Conservation (phyloP, 331 rosid species). For the Phaseolus coccineus region DNA sequence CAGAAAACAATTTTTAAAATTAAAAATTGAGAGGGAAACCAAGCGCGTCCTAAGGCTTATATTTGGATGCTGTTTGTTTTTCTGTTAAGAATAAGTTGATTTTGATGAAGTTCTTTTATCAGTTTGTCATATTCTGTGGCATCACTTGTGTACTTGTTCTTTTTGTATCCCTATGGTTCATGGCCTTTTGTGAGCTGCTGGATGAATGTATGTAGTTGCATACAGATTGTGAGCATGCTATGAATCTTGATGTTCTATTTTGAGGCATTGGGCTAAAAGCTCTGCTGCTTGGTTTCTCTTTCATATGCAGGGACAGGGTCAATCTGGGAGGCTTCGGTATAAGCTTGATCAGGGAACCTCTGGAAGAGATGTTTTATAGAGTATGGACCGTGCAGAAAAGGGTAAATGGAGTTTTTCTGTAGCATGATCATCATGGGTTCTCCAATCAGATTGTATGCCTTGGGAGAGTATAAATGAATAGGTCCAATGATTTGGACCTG, state of each 20-base stretch:
- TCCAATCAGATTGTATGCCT: conserved; percentile 48
- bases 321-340: conserved; percentile 47
- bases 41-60: neutral
- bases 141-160: conserved; percentile 10
- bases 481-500: conserved; percentile 48
- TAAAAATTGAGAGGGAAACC: neutral
- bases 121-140: neutral
- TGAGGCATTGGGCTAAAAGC: conserved; percentile 33
- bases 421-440: conserved; percentile 47
- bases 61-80: conserved; percentile 19
- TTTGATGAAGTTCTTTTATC: neutral
- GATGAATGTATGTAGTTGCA: conserved; percentile 23
- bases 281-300: conserved; percentile 15
- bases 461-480: conserved; percentile 51
- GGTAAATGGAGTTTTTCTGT: conserved; percentile 39
- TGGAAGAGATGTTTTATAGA: conserved; percentile 59
- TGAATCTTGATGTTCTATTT: neutral
- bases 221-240: neutral
- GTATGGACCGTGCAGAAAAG: conserved; percentile 23
- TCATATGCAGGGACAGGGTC: conserved; percentile 58
- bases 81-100: conserved; percentile 4
- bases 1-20: neutral
- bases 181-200: neutral
- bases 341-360: conserved; percentile 41
- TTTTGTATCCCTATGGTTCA: neutral